Evolutionary conservation across 2,329 filamentous ascomycete genomes (phyloP).

Genomic region (Penicillium psychrosexuale): DNA sequence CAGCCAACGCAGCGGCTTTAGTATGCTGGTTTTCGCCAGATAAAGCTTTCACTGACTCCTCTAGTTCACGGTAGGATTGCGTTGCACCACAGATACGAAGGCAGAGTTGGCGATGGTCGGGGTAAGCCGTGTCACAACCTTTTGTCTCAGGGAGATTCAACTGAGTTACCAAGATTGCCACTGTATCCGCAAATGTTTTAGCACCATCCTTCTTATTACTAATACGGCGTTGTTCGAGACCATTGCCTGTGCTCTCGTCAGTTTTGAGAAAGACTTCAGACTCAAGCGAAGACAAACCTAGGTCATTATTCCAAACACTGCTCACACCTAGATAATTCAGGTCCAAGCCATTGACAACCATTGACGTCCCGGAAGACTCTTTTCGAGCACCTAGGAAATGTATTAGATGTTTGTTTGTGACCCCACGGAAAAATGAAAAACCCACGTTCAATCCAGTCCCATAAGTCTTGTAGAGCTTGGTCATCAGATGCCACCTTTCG

Average conservation of each 20-base stretch:
- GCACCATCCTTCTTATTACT: constrained; percentile 24
- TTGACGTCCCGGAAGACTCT: constrained; percentile 47
- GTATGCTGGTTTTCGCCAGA: constrained; percentile 56
- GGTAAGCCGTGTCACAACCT: constrained; percentile 50
- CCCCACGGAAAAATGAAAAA: neutral
- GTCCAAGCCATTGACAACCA: constrained; percentile 57
- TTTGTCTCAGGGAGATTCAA: constrained; percentile 53
- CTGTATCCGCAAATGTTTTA: constrained; percentile 37
- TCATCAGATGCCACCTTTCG: constrained; percentile 55
- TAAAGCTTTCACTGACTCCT: constrained; percentile 51
- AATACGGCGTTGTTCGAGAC: constrained; percentile 32
- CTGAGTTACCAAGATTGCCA: constrained; percentile 50
- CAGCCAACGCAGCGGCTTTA: constrained; percentile 61
- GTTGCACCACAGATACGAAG: constrained; percentile 59
- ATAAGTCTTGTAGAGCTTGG: constrained; percentile 56
- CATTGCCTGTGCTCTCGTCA: constrained; percentile 29
- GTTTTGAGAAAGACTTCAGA: neutral
- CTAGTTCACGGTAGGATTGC: constrained; percentile 50
- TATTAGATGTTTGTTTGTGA: constrained; percentile 8
- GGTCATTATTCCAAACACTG: constrained; percentile 57
- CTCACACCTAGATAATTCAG: constrained; percentile 60
- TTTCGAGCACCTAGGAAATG: constrained; percentile 34
- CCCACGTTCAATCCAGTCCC: constrained; percentile 56
- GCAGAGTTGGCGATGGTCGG: constrained; percentile 58
- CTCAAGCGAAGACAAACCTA: constrained; percentile 40